Conservation (phyloP, 495 filamentous ascomycete genomes). For the Xylaria intraflava region DNA sequence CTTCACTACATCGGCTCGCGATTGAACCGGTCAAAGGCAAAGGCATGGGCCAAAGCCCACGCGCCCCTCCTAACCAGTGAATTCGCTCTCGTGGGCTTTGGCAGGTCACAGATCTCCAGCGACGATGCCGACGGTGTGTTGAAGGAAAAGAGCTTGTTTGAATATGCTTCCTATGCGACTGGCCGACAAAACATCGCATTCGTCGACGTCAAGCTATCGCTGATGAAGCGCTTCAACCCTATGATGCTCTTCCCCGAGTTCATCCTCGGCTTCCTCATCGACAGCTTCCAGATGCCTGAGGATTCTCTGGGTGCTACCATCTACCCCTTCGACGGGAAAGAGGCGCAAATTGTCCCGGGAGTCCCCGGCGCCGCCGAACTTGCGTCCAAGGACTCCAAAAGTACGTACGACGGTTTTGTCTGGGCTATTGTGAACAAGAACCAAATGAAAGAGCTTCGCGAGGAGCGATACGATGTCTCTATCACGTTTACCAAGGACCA, state of each 20-base stretch:
- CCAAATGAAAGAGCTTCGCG: constrained; percentile 78
- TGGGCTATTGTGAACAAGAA: constrained; percentile 96
- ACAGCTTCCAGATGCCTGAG: constrained; percentile 56
- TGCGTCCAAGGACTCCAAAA: constrained; percentile 56
- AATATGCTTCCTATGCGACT: constrained; percentile 86
- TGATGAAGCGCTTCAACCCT: constrained; percentile 89
- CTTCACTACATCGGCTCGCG: constrained; percentile 78
- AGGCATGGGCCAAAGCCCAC: constrained; percentile 72
- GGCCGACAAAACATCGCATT: constrained; percentile 92
- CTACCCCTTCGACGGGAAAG: constrained; percentile 88
- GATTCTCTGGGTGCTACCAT: constrained; percentile 68
- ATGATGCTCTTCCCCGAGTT: constrained; percentile 62
- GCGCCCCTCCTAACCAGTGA: constrained; percentile 65
- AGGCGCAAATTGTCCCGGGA: constrained; percentile 61
- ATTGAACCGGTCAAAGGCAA: constrained; percentile 72
- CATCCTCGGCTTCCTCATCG: constrained; percentile 68
- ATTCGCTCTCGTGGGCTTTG: constrained; percentile 84
- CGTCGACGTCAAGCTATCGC: constrained; percentile 71
- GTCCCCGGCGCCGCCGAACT: constrained; percentile 51
- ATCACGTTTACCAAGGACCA: constrained; percentile 90
- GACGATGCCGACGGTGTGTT: constrained; percentile 54
- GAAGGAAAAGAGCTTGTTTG: constrained; percentile 75
- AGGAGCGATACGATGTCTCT: constrained; percentile 90
- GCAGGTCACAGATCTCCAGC: constrained; percentile 35
- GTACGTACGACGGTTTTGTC: constrained; percentile 81